These are phyloP conservation scores for Pichia sporocuriosa DNA, from an alignment of 805 yeast genomes.

Conservation along the genomic window DNA sequence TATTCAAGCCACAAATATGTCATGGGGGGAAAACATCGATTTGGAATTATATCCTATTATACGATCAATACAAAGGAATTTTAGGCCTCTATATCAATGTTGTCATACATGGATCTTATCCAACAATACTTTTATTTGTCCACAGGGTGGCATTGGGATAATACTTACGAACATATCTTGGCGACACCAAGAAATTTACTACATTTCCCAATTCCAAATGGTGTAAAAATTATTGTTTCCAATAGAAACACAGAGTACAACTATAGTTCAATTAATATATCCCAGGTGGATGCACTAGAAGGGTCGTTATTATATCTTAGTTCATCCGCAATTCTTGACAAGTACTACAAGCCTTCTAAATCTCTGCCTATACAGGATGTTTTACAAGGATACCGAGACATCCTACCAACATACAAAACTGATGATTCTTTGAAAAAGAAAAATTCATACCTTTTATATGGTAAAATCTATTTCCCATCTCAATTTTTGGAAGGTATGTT, in stretches of 20 bases:
- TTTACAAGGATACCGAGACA: constrained; percentile 53
- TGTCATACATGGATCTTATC: constrained; percentile 81
- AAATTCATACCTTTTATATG: constrained; percentile 55
- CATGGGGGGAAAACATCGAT: too few relatives aligned
- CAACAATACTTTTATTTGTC: constrained; percentile 61
- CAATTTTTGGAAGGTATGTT: constrained; percentile 83
- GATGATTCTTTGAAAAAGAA: background rate
- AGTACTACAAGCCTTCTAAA: constrained; percentile 42
- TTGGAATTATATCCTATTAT: too few relatives aligned
- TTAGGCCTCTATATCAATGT: too few relatives aligned
- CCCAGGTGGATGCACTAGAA: constrained; percentile 56
- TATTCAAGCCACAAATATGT: too few relatives aligned
- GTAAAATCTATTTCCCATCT: constrained; percentile 83
- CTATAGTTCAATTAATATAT: constrained; percentile 65
- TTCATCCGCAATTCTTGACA: constrained; percentile 49
- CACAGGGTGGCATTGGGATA: constrained; percentile 75
- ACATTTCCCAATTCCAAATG: constrained; percentile 67
- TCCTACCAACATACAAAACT: background rate
- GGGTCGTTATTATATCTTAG: constrained; percentile 83
- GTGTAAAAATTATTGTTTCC: constrained; percentile 57
- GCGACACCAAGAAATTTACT: constrained; percentile 65
- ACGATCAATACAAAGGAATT: too few relatives aligned
- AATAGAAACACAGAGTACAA: constrained; percentile 63
- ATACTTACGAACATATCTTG: constrained; percentile 66
- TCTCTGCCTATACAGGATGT: constrained; percentile 57